phyloP scores from a whole-genome alignment of 2,329 filamentous ascomycete species.

The Colletotrichum sidae region DNA sequence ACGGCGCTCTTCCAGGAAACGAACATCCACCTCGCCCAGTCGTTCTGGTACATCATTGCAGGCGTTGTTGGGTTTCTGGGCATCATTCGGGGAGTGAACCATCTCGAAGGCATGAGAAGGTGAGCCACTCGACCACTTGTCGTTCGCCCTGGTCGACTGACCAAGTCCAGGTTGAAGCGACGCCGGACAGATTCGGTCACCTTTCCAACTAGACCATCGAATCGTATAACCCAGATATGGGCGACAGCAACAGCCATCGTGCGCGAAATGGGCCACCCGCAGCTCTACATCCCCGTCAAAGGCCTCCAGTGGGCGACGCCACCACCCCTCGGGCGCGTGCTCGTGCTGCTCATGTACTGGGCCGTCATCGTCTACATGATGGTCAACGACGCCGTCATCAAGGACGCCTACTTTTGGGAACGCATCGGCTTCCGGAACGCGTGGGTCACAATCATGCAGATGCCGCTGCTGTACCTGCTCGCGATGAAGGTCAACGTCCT shows the following conservation, averaged over 20 bases:
- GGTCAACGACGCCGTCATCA: constrained; percentile 58
- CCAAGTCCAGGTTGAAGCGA: constrained; percentile 56
- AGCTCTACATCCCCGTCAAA: constrained; percentile 59
- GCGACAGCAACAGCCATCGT: constrained; percentile 68
- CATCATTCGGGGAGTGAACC: constrained; percentile 56
- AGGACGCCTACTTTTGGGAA: constrained; percentile 70
- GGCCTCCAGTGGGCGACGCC: constrained; percentile 68
- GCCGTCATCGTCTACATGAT: constrained; percentile 69
- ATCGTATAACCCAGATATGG: constrained; percentile 61
- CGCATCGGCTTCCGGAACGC: constrained; percentile 76
- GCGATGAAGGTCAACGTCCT: constrained; percentile 70
- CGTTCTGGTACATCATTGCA: constrained; percentile 70
- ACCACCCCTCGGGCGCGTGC: constrained; percentile 66
- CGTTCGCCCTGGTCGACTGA: not conserved
- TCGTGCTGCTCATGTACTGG: constrained; percentile 69
- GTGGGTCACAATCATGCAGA: constrained; percentile 73
- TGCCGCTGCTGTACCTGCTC: constrained; percentile 73
- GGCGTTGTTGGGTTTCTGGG: constrained; percentile 58
- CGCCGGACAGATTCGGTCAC: constrained; percentile 56
- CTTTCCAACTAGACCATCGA: constrained; percentile 65
- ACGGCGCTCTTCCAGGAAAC: constrained; percentile 54
- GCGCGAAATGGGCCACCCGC: constrained; percentile 68
- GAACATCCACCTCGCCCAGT: constrained; percentile 64
- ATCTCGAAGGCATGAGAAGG: constrained; percentile 56
- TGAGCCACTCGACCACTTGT: constrained; percentile 41